phyloP scores from a whole-genome alignment of 352 stramenopile genomes.

The Thalassiosira pacifica region DNA sequence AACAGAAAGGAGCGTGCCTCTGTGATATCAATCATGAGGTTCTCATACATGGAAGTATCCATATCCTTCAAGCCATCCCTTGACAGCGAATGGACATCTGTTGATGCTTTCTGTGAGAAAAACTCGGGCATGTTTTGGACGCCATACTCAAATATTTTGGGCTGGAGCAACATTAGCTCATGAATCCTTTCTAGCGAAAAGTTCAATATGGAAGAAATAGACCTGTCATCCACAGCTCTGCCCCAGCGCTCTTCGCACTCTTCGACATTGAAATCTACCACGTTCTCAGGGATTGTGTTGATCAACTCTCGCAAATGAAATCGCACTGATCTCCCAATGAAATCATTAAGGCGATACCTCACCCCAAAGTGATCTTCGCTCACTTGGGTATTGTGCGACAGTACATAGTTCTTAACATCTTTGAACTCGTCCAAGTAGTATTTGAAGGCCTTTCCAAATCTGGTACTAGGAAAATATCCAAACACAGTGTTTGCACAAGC shows the following conservation, averaged over 20 bases:
- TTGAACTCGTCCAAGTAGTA: slow-evolving; percentile 52
- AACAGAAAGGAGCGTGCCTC: slow-evolving; percentile 54
- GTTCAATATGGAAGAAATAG: slow-evolving; percentile 61
- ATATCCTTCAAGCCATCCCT: slow-evolving; percentile 33
- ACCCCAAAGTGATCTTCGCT: slow-evolving; percentile 39
- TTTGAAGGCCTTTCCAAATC: slow-evolving; percentile 41
- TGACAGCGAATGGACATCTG: slow-evolving; percentile 6
- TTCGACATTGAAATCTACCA: slow-evolving; percentile 45
- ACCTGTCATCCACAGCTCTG: slow-evolving; percentile 55
- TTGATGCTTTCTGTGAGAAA: slow-evolving; percentile 40
- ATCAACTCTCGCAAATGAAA: slow-evolving; percentile 58
- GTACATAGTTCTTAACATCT: slow-evolving; percentile 45
- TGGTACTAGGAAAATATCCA: slow-evolving; percentile 52
- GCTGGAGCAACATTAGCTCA: slow-evolving; percentile 27
- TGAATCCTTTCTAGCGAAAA: slow-evolving; percentile 61
- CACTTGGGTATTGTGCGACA: slow-evolving; percentile 4
- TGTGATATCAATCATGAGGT: slow-evolving; percentile 47
- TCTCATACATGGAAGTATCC: slow-evolving; percentile 19
- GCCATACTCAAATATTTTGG: slow-evolving; percentile 36
- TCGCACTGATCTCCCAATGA: slow-evolving; percentile 61
- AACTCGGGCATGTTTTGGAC: slow-evolving; percentile 31
- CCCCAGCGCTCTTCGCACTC: slow-evolving; percentile 55
- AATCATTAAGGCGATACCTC: slow-evolving; percentile 55
- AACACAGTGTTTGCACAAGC: slow-evolving; percentile 40
- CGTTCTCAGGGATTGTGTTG: slow-evolving; percentile 48